Base-by-base conservation (phyloP, 331 rosid genomes). In the Saraca asoca region DNA sequence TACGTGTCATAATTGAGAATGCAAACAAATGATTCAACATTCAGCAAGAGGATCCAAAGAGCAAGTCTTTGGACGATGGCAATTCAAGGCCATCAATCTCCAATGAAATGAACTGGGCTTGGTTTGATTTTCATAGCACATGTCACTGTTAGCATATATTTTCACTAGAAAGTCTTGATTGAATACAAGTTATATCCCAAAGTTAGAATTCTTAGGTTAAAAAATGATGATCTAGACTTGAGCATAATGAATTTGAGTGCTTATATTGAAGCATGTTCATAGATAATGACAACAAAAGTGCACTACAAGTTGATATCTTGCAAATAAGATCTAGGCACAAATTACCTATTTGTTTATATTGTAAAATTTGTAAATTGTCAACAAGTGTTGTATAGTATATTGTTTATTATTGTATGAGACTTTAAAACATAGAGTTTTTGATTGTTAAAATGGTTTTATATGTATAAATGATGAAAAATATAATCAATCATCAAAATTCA, bases 71-170 rank as follows among this genome's bases (percentile, higher is more conserved):
- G 17, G 12, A 33, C 20, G 54, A 10, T 16, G 20, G 29, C 14
- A 46, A 29, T 49, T 8, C 33, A 6, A 17, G 41, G 10, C 33
- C n/a, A n/a, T n/a, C n/a, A 41, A 29, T 15, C 17, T 46, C 20
- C 2, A 20, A 66, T 17, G 10, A 3, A 1, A 15, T 49, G 10
- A 13, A 58, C 4, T 9, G n/a, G 7, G n/a, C n/a, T 49, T 10
- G n/a, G 17, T 41, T 50, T 31, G 35, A 33, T 46, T 51, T 48
- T 64, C 9, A n/a, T 13, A 45, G 38, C 48, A 19, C n/a, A 42
- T 64, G 35, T 34, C 41, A 55, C 59, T 29, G 39, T 56, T 39
- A 53, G 54, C 63, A 31, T 16, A 39, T 34, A 13, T 58, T 18
- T 12, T 17, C 50, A 12, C 58, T 9, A 15, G 7, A 13, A 7